Evolutionary conservation across 257 asterid species (phyloP).

Genomic region (Cynanchum wilfordii): DNA sequence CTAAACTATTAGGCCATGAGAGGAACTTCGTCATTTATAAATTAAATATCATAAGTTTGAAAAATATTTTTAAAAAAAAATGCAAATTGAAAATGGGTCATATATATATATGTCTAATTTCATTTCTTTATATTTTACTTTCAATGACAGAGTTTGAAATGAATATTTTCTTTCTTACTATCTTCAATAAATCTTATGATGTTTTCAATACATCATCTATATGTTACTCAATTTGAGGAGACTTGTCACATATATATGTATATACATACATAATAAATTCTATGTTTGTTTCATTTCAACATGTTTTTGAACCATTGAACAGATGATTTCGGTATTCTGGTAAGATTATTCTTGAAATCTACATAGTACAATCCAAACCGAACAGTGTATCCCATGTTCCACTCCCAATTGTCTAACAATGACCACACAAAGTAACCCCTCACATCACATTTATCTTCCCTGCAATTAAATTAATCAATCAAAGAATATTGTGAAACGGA

Average conservation of each 20-base stretch:
- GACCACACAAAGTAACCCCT: constrained; percentile 87
- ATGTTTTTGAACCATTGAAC: constrained; percentile 62
- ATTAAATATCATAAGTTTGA: too few relatives aligned
- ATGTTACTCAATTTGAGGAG: too few relatives aligned
- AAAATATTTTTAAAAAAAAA: too few relatives aligned
- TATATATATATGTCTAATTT: too few relatives aligned
- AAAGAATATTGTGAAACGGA: too few relatives aligned
- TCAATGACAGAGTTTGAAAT: background rate
- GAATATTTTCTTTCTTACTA: background rate
- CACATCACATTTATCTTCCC: constrained; percentile 65
- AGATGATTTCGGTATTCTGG: constrained; percentile 76
- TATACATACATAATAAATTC: too few relatives aligned
- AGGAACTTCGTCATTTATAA: too few relatives aligned
- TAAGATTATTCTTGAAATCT: constrained; percentile 73
- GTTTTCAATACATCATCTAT: background rate
- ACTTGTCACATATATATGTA: too few relatives aligned
- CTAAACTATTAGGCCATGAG: too few relatives aligned
- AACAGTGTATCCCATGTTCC: constrained; percentile 87
- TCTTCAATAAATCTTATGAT: background rate
- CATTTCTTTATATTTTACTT: too few relatives aligned
- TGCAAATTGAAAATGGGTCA: too few relatives aligned
- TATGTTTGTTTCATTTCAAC: constrained; percentile 21
- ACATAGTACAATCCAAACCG: constrained; percentile 76
- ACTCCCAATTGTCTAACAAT: constrained; percentile 89
- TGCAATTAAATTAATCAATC: constrained; percentile 21